Percentiles rank a stretch among this genome's conserved stretches.
Conservation (phyloP, 257 asterid genomes). For the Fraxinus cuspidata region DNA sequence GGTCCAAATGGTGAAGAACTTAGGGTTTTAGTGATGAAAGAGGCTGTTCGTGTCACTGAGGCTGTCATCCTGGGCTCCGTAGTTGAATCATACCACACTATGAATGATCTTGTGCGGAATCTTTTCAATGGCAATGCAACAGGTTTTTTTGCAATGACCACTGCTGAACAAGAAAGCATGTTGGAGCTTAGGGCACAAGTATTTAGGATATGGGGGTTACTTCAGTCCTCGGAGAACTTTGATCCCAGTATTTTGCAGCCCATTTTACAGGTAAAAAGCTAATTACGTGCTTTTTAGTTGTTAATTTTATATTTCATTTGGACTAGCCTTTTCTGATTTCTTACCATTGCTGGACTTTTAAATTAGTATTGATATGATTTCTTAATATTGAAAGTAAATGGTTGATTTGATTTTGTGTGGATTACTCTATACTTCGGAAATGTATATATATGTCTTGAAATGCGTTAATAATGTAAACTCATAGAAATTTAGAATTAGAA, state of each 20-base stretch:
- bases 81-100: slow-evolving; percentile 64
- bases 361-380: background rate
- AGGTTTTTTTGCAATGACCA: slow-evolving; percentile 52
- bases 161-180: slow-evolving; percentile 74
- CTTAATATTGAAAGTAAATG: background rate
- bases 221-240: slow-evolving; percentile 72
- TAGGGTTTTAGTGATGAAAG: slow-evolving; percentile 84
- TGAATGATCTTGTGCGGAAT: slow-evolving; percentile 56
- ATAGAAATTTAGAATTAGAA: background rate
- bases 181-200: slow-evolving; percentile 92
- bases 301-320: background rate
- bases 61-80: slow-evolving; percentile 76
- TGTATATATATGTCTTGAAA: background rate
- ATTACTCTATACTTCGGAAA: too few relatives aligned
- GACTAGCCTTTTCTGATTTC: background rate
- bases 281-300: background rate
- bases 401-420: too few relatives aligned
- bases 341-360: background rate
- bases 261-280: slow-evolving; percentile 69
- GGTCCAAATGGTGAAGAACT: slow-evolving; percentile 83
- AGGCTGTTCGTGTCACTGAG: slow-evolving; percentile 86
- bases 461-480: background rate
- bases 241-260: slow-evolving; percentile 89
- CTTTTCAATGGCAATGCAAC: slow-evolving; percentile 50
- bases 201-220: slow-evolving; percentile 80